Percentiles rank a stretch among this genome's conserved stretches.
Conservation (phyloP, 2,329 filamentous ascomycete genomes). For the Elsinoe ampelina region DNA sequence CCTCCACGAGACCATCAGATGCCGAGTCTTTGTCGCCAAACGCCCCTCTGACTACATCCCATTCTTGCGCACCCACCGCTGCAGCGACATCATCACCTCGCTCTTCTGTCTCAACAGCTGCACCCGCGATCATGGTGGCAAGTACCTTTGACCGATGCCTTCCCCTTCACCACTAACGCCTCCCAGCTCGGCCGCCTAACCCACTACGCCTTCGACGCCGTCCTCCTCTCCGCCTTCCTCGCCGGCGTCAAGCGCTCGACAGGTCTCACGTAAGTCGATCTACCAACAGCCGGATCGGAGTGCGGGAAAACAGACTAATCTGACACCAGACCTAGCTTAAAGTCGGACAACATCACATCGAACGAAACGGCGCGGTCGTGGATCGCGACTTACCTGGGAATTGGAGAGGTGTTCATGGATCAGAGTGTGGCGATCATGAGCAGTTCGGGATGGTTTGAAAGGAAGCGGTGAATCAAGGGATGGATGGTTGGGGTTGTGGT, state of each 20-base stretch:
- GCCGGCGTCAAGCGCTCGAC: constrained; percentile 96
- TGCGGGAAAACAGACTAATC: constrained; percentile 15
- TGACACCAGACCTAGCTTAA: constrained; percentile 64
- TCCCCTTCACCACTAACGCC: constrained; percentile 55
- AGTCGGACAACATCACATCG: constrained; percentile 73
- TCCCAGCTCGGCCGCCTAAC: constrained; percentile 82
- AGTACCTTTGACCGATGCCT: constrained; percentile 28
- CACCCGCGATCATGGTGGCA: constrained; percentile 13
- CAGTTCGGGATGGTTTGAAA: constrained; percentile 81
- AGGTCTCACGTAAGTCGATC: constrained; percentile 77
- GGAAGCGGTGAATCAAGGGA: constrained; percentile 57
- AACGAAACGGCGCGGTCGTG: constrained; percentile 45
- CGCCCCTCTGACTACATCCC: neutral
- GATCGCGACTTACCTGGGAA: constrained; percentile 86
- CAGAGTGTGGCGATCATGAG: constrained; percentile 88
- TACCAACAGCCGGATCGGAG: neutral
- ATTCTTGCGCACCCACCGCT: neutral
- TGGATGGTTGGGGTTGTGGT: neutral
- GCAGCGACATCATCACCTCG: too few species aligned
- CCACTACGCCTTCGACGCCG: constrained; percentile 94
- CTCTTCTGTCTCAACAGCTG: too few species aligned
- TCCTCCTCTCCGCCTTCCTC: constrained; percentile 89
- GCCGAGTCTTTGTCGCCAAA: neutral
- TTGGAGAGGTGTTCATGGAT: constrained; percentile 98
- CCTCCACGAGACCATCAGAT: constrained; percentile 2